Evolutionary conservation across 768 basidiomycete genomes (phyloP).

Genomic region (Arthromyces matolae): DNA sequence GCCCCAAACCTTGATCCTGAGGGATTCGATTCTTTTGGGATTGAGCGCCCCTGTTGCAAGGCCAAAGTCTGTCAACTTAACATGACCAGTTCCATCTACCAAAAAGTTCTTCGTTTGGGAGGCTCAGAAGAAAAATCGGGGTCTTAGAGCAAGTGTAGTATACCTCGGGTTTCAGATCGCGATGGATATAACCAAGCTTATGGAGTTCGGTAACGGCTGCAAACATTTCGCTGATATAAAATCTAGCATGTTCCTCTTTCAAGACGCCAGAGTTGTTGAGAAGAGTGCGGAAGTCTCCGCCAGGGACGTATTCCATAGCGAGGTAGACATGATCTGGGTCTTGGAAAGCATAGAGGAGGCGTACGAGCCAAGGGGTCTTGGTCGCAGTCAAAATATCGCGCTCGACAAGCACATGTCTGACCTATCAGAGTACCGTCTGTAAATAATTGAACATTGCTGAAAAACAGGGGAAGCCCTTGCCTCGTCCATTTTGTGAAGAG

Average conservation of each 20-base stretch:
- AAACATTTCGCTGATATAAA: slow-evolving; percentile 99
- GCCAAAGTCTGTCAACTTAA: slow-evolving; percentile 97
- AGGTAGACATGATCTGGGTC: slow-evolving; percentile 89
- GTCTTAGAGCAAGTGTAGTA: slow-evolving; percentile 11
- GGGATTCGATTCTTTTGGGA: slow-evolving; percentile 89
- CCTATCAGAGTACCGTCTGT: slow-evolving; percentile 39
- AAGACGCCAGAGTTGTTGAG: slow-evolving; percentile 97
- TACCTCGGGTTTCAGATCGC: slow-evolving; percentile 97
- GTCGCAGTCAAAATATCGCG: slow-evolving; percentile 97
- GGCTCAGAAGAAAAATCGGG: background rate
- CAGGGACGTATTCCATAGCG: slow-evolving; percentile 99
- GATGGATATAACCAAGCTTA: slow-evolving; percentile 97
- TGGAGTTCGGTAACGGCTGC: slow-evolving; percentile 90
- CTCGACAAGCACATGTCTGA: slow-evolving; percentile 97
- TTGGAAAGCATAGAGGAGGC: slow-evolving; percentile 95
- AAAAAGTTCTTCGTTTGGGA: slow-evolving; percentile 83
- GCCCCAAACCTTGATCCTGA: slow-evolving; percentile 85
- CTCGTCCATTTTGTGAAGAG: slow-evolving; percentile 98
- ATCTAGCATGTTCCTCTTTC: slow-evolving; percentile 94
- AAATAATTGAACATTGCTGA: background rate
- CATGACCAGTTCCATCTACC: slow-evolving; percentile 92
- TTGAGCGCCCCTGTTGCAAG: slow-evolving; percentile 95
- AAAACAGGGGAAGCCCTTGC: slow-evolving; percentile 35
- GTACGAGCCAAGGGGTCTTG: slow-evolving; percentile 96
- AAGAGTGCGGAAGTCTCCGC: slow-evolving; percentile 96